Evolutionary conservation across 1,284 basidiomycete species (phyloP), one percentile per base, ranked within the genome.

Genomic region (Stereum hirsutum): DNA sequence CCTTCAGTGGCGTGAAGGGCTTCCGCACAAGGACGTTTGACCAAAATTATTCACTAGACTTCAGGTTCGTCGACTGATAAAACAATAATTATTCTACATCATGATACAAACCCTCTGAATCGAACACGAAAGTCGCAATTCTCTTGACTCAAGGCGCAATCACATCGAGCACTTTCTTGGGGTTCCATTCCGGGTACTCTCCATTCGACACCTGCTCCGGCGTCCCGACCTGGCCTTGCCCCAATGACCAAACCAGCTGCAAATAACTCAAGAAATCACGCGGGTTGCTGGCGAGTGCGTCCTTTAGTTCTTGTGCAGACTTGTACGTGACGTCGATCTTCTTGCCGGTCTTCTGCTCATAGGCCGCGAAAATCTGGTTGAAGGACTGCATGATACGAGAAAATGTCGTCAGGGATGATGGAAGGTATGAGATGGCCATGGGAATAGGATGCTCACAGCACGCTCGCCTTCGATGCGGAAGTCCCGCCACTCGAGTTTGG

Each of bases 391-490:
- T 12, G 14, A n/a, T 0, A n/a, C 4, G 12, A 27, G 12, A 30
- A 17, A 26, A 8, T 39, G 45, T 23, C 43, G 28, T 19, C 31
- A 24, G 8, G 8, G 7, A 3, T n/a, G 23, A 15, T 27, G 42
- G 5, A n/a, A 10, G 15, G 30, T 32, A 11, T 14, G 2, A 15
- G 6, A 5, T 31, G 21, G 19, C 19, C 19, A 28, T 32, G 15
- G 6, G 15, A 5, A 8, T 14, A 3, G 21, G 10, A 4, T n/a
- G 34, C 47, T 19, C 42, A 54, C 52, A 15, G 26, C 53, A 11
- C 60, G 63, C 39, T 65, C 59, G 6, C 67, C 66, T 47, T 70
- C 55, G 20, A 70, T 56, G 26, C 59, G 59, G 51, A 70, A 58
- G 3, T 51, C 55, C 5, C 46, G 49, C 44, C 59, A 46, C 7